These are phyloP conservation scores for Grigorovia jiainica DNA, from an alignment of 805 yeast species.

Conservation along the genomic window DNA sequence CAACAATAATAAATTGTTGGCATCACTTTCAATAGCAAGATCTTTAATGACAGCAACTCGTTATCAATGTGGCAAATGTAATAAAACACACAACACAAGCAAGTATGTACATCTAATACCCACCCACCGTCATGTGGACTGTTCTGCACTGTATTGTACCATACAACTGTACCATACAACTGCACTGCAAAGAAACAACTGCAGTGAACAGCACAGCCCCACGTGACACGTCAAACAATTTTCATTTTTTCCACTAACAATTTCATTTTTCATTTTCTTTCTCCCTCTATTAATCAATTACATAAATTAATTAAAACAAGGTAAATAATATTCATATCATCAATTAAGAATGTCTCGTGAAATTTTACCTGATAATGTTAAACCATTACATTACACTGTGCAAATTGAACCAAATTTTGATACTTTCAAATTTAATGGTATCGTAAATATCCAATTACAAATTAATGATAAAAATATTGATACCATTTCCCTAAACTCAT, in stretches of 20 bases:
- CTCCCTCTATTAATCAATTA: neutral
- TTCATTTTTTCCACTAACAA: too few relatives aligned
- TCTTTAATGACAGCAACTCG: neutral
- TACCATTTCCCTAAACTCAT: slow-evolving; percentile 45
- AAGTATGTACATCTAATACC: neutral
- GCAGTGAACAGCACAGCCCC: too few relatives aligned
- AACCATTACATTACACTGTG: slow-evolving; percentile 67
- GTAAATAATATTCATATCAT: too few relatives aligned
- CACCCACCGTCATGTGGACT: neutral
- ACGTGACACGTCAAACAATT: too few relatives aligned
- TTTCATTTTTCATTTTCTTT: too few relatives aligned
- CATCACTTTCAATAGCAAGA: neutral
- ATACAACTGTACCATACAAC: neutral
- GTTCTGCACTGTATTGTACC: neutral
- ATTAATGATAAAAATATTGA: slow-evolving; percentile 39
- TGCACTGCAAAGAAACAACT: too few relatives aligned
- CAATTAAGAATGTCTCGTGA: slow-evolving; percentile 28
- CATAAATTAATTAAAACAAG: too few relatives aligned
- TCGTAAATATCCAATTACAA: slow-evolving; percentile 42
- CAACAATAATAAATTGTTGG: neutral
- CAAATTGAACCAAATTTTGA: slow-evolving; percentile 52
- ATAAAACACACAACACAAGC: neutral
- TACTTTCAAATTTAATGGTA: slow-evolving; percentile 51
- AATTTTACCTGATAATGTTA: slow-evolving; percentile 51
- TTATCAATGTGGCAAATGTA: neutral